phyloP scores from a whole-genome alignment of 495 filamentous ascomycete genomes.

The Cercophora sp. region DNA sequence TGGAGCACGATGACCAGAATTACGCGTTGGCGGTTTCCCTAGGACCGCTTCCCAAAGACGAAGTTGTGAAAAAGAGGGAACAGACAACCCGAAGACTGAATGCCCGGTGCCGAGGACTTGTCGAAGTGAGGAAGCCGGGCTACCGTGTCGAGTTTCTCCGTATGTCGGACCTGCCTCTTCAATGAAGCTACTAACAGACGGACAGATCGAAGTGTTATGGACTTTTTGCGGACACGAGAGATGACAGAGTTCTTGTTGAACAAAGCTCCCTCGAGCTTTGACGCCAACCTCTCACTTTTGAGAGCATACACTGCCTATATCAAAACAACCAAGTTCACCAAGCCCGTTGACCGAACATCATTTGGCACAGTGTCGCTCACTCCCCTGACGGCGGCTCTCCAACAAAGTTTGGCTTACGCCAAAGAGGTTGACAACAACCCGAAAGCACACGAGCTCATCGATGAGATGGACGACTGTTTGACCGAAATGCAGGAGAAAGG shows the following conservation, averaged over 20 bases:
- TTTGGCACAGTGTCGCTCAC: not conserved
- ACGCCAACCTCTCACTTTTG: slow-evolving; percentile 2
- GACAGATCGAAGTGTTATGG: slow-evolving; percentile 14
- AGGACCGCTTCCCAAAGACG: not conserved
- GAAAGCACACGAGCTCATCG: not conserved
- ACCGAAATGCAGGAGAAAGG: not conserved
- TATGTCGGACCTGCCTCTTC: not conserved
- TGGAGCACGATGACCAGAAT: slow-evolving; percentile 13
- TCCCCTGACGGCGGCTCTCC: not conserved
- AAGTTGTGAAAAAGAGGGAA: not conserved
- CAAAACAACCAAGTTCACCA: not conserved
- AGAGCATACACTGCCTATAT: slow-evolving; percentile 4
- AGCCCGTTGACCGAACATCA: not conserved
- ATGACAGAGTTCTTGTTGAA: slow-evolving; percentile 7
- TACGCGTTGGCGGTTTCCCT: slow-evolving; percentile 10
- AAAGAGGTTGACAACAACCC: not conserved
- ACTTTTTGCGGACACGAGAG: slow-evolving; percentile 10
- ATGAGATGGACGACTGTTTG: not conserved
- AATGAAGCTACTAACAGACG: not conserved
- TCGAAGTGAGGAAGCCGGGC: slow-evolving; percentile 5
- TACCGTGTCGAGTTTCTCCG: slow-evolving; percentile 14
- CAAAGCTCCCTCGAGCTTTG: not conserved
- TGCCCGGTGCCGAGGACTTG: slow-evolving; percentile 14
- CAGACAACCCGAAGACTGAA: slow-evolving; percentile 13
- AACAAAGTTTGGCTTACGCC: not conserved